Conservation (phyloP, 2,329 filamentous ascomycete species). For the Nannizziopsis arthrosporioides region DNA sequence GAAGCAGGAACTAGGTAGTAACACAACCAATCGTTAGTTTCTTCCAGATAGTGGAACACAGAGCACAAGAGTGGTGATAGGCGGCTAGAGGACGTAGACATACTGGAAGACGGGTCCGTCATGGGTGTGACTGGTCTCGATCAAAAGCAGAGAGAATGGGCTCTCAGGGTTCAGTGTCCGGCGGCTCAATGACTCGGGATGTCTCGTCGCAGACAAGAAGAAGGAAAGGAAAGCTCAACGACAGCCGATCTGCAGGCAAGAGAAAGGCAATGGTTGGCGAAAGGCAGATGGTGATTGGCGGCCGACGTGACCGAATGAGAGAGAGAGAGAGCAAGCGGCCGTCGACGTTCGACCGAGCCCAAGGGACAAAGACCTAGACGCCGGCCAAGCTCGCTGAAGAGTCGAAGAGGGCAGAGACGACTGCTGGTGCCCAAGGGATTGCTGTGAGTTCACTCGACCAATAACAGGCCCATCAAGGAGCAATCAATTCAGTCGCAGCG, state of each 20-base stretch:
- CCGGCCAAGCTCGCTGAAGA: neutral
- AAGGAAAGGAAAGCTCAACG: neutral
- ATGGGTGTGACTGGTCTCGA: slow-evolving; percentile 1
- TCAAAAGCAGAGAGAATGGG: neutral
- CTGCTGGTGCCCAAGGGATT: neutral
- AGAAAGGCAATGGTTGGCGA: neutral
- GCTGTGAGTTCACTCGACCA: neutral
- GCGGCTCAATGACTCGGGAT: neutral
- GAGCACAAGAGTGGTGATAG: neutral
- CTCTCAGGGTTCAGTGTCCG: neutral
- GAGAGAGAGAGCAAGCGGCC: neutral
- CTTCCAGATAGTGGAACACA: neutral
- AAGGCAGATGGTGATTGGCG: slow-evolving; percentile 4
- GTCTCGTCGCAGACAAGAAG: neutral
- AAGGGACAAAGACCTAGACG: neutral
- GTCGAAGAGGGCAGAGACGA: neutral
- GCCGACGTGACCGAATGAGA: neutral
- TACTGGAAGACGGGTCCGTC: slow-evolving; percentile 6
- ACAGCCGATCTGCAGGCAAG: neutral
- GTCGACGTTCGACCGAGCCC: neutral
- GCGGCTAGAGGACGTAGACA: neutral
- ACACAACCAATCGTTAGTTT: neutral
- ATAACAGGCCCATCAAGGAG: neutral
- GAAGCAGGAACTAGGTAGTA: slow-evolving; percentile 3
- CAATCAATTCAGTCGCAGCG: neutral